phyloP scores from a whole-genome alignment of 2,329 filamentous ascomycete genomes.

The Colletotrichum lupini region DNA sequence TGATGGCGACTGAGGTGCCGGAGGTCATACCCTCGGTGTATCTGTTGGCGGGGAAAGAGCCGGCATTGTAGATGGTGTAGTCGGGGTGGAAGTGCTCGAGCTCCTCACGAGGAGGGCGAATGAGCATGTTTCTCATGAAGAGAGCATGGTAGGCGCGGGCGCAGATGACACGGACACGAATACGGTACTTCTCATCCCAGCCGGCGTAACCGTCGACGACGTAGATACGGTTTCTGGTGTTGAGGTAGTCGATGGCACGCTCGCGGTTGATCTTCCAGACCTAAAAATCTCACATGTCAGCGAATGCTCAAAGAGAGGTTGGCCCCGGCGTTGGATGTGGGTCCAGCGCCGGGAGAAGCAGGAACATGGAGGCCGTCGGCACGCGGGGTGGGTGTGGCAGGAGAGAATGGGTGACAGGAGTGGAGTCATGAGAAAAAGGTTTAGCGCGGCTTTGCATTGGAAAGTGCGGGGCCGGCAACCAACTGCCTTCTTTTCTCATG shows the following conservation, averaged over 20 bases:
- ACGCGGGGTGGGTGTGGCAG: background rate
- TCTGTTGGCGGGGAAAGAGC: constrained; percentile 97
- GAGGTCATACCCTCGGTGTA: constrained; percentile 99
- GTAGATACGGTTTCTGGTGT: constrained; percentile 98
- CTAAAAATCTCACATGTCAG: constrained; percentile 58
- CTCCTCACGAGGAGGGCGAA: constrained; percentile 90
- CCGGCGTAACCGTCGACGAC: constrained; percentile 97
- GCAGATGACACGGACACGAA: constrained; percentile 97
- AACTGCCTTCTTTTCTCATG: background rate
- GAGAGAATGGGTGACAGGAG: background rate
- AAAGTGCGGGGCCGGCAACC: constrained; percentile 23
- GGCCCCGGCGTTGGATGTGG: background rate
- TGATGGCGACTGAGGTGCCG: constrained; percentile 96
- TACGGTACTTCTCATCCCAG: constrained; percentile 98
- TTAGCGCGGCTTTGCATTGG: constrained; percentile 27
- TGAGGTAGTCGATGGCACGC: constrained; percentile 98
- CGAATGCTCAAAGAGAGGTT: background rate
- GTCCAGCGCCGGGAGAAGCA: constrained; percentile 13
- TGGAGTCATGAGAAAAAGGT: background rate
- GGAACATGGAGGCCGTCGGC: background rate
- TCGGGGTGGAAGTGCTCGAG: constrained; percentile 98
- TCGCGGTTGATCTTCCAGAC: constrained; percentile 99
- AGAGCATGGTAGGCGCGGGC: constrained; percentile 99
- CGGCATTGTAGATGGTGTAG: constrained; percentile 99
- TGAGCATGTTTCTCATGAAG: constrained; percentile 99